phyloP scores from a whole-genome alignment of 805 yeast species.

The Ogataea methylovora region DNA sequence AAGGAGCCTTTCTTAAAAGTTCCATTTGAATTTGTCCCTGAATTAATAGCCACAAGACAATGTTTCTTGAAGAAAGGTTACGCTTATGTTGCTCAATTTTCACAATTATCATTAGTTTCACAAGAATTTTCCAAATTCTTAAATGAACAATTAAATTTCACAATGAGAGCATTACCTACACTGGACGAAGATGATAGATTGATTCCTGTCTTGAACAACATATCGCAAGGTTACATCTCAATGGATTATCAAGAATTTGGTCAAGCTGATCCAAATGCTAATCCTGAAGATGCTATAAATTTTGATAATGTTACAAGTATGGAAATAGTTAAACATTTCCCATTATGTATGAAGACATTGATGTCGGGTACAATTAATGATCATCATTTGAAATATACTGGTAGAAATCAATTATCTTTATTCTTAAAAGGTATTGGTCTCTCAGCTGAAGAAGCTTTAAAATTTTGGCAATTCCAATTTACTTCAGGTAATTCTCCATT shows the following conservation, averaged over 20 bases:
- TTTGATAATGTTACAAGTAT: constrained; percentile 51
- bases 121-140: constrained; percentile 58
- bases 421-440: constrained; percentile 90
- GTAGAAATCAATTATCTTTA: constrained; percentile 77
- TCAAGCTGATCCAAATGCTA: constrained; percentile 5
- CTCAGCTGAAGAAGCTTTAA: constrained; percentile 77
- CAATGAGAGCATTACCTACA: constrained; percentile 74
- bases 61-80: constrained; percentile 61
- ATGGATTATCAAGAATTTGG: constrained; percentile 31
- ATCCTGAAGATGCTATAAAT: constrained; percentile 41
- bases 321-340: constrained; percentile 58
- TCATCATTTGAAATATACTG: constrained; percentile 74
- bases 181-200: constrained; percentile 89
- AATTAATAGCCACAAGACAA: constrained; percentile 64
- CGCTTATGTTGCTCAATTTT: constrained; percentile 80
- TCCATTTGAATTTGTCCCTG: constrained; percentile 81
- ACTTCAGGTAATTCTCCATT: constrained; percentile 39
- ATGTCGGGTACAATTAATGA: constrained; percentile 50
- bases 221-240: constrained; percentile 65
- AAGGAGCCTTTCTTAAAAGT: constrained; percentile 71
- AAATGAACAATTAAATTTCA: constrained; percentile 44
- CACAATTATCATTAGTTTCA: constrained; percentile 64
- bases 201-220: constrained; percentile 72
- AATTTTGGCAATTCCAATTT: constrained; percentile 77
- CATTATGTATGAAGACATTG: constrained; percentile 70